phyloP scores from a whole-genome alignment of 768 basidiomycete species.

The Cystoderma amianthinum region DNA sequence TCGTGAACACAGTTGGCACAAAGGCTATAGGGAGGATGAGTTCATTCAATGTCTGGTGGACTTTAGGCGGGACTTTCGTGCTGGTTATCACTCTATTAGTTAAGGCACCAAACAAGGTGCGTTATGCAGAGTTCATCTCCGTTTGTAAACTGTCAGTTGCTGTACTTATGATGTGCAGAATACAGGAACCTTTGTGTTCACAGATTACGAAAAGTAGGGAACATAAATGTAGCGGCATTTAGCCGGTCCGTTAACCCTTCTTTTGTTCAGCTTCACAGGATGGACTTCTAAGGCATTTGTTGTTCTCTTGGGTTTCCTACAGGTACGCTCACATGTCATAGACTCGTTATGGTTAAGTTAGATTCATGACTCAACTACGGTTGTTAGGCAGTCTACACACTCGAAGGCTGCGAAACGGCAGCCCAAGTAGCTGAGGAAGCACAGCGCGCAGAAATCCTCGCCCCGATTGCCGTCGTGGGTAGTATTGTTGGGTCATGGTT shows the following conservation, averaged over 20 bases:
- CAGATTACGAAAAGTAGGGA: slow-evolving; percentile 45
- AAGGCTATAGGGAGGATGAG: slow-evolving; percentile 52
- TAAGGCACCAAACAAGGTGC: slow-evolving; percentile 46
- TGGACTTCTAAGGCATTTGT: slow-evolving; percentile 49
- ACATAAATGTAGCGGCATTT: not conserved
- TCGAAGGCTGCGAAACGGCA: slow-evolving; percentile 57
- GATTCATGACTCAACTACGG: too few relatives aligned
- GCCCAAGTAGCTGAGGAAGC: slow-evolving; percentile 62
- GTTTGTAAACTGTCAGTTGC: not conserved
- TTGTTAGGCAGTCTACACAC: slow-evolving; percentile 45
- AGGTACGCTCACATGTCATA: slow-evolving; percentile 16
- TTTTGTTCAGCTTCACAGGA: slow-evolving; percentile 39
- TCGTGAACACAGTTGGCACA: slow-evolving; percentile 50
- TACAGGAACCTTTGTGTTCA: slow-evolving; percentile 44
- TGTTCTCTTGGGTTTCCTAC: slow-evolving; percentile 50
- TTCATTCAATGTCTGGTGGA: slow-evolving; percentile 55
- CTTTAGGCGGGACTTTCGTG: slow-evolving; percentile 48
- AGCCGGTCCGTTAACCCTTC: not conserved
- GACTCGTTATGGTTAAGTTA: too few relatives aligned
- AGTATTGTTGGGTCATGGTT: slow-evolving; percentile 52
- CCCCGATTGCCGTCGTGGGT: slow-evolving; percentile 49
- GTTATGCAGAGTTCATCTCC: not conserved
- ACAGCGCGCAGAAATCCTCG: slow-evolving; percentile 45
- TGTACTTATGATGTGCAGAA: slow-evolving; percentile 27
- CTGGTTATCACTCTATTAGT: slow-evolving; percentile 51